A percentile compares a stretch with the other conserved stretches of the same genome.
These are phyloP conservation scores for Cubamyces sp. DNA, from an alignment of 768 basidiomycete genomes.

Conservation along the genomic window DNA sequence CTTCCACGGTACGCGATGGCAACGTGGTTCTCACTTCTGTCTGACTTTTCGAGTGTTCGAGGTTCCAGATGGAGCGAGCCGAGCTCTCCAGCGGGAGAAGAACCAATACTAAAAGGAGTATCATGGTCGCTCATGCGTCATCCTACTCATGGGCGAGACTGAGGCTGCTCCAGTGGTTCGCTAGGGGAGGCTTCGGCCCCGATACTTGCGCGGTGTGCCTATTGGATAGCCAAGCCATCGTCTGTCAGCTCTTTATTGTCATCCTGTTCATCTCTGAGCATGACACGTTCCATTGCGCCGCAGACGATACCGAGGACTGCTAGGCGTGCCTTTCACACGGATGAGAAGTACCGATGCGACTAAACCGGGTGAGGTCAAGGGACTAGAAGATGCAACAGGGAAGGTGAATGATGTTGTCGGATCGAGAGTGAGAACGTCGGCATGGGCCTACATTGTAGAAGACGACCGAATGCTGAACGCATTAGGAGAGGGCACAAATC, in stretches of 20 bases:
- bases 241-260: constrained; percentile 15
- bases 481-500: constrained; percentile 25
- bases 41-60: not conserved
- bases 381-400: constrained; percentile 1
- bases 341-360: constrained; percentile 56
- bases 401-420: constrained; percentile 7
- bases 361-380: not conserved
- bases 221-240: constrained; percentile 28
- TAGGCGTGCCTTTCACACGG: constrained; percentile 54
- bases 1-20: constrained; percentile 46
- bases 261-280: constrained; percentile 26
- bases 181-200: constrained; percentile 22
- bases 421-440: constrained; percentile 5
- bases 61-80: not conserved
- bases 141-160: not conserved
- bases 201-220: constrained; percentile 13
- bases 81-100: not conserved
- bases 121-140: constrained; percentile 4
- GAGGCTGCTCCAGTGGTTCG: constrained; percentile 24
- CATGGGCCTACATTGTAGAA: constrained; percentile 8
- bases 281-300: constrained; percentile 50
- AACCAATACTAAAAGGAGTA: not conserved
- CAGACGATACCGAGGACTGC: constrained; percentile 64
- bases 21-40: constrained; percentile 57
- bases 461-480: constrained; percentile 26